phyloP scores from a whole-genome alignment of 345 rosid genomes.

The Gossypium rotundifolium region DNA sequence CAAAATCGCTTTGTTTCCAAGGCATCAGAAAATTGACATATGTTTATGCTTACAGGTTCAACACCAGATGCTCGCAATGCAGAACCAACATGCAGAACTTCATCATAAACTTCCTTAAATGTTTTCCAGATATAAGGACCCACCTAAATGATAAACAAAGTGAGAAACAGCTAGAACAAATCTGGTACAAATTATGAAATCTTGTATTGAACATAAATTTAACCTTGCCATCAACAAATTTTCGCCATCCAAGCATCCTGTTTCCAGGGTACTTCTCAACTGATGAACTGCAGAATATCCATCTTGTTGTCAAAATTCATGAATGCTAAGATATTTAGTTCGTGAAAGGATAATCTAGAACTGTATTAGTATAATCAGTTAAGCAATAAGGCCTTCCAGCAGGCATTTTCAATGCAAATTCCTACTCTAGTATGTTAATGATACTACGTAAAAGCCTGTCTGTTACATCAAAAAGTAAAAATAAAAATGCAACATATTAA shows the following conservation, averaged over 20 bases:
- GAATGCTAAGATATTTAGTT: not conserved
- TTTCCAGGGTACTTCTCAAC: conserved; percentile 54
- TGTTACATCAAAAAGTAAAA: not conserved
- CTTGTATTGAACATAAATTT: conserved; percentile 3
- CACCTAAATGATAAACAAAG: conserved; percentile 30
- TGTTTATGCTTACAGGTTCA: conserved; percentile 55
- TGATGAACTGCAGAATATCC: conserved; percentile 41
- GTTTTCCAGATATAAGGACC: conserved; percentile 91
- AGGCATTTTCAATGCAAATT: not conserved
- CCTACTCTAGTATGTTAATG: not conserved
- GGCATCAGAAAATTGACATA: not conserved
- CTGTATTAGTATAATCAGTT: not conserved
- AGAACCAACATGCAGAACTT: conserved; percentile 72
- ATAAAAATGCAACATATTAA: not conserved
- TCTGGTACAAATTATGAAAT: not conserved
- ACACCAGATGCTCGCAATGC: conserved; percentile 78
- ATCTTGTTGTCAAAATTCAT: not conserved
- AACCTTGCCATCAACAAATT: conserved; percentile 64
- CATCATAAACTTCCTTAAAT: conserved; percentile 71
- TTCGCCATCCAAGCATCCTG: conserved; percentile 93
- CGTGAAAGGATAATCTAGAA: not conserved
- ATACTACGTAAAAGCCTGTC: too few relatives aligned
- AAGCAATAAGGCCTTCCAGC: not conserved
- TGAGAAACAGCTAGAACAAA: not conserved
- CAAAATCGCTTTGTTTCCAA: not conserved